Base-by-base conservation (phyloP, 2,329 filamentous ascomycete genomes). In the Aulographum hederae region DNA sequence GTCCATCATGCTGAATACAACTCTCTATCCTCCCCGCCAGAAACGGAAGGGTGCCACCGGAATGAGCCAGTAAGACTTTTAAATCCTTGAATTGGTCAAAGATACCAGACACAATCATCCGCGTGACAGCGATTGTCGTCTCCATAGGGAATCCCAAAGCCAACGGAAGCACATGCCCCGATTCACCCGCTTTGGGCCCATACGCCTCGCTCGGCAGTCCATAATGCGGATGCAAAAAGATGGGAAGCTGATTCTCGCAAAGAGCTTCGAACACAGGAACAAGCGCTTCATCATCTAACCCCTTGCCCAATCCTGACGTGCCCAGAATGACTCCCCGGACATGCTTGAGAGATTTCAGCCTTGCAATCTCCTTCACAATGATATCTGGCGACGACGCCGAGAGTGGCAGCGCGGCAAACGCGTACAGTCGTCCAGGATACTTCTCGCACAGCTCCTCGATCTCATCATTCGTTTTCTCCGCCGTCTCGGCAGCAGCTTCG, bases 171-270 rank as follows among this genome's bases (percentile, higher is more conserved):
- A 93, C 82, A 49, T 93, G 85, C 0, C 85, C 85, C 47, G 91
- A 93, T 19, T 67, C 63, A 37, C 76, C 73, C 0, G 68, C 69
- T 5, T 76, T 61, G 0, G 78, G 69, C 0, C 85, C 85, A 56
- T 79, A 93, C 3, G 91, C 80, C 6, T 72, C 67, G 36, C 69
- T 67, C 0, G 82, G 84, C 2, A 94, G 66, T 2, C 85, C 85
- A 49, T 94, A 93, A 53, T 94, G 85, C 18, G 85, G 85, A 52
- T 94, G 85, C 32, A 94, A 53, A 56, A 94, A 94, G 30, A 92
- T 61, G 16, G 78, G 60, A 20, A 81, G 60, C 5, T 61, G 52
- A 0, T 68, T 67, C 26, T 67, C 63, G 26, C 80, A 69, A 2
- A 94, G 53, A 0, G 75, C 73, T 8, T 63, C 51, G 53, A 82